These are phyloP conservation scores for Eucalyptus lansdowneana DNA, from an alignment of 345 rosid species.

Conservation along the genomic window DNA sequence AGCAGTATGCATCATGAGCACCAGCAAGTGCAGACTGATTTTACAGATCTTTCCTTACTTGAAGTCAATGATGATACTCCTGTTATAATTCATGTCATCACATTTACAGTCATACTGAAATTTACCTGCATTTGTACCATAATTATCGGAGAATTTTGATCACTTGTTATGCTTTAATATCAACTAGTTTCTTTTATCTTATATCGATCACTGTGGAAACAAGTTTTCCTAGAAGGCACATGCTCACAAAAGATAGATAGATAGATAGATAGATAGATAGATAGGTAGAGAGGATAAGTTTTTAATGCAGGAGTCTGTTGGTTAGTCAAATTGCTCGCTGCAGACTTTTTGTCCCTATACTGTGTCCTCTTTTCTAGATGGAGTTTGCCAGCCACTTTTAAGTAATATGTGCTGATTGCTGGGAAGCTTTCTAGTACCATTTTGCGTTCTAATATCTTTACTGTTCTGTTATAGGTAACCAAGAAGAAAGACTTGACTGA, in stretches of 20 bases:
- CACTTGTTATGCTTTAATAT: background rate
- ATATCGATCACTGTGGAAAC: background rate
- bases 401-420: background rate
- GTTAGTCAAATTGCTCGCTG: background rate
- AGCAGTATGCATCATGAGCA: background rate
- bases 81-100: background rate
- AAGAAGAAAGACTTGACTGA: conserved; percentile 82
- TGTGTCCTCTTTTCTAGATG: background rate
- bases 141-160: background rate
- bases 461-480: conserved; percentile 48
- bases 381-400: background rate
- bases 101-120: background rate
- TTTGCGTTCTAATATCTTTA: background rate
- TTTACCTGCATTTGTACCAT: background rate
- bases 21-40: background rate
- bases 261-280: background rate
- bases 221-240: background rate
- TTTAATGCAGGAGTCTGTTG: background rate
- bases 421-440: background rate
- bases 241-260: background rate
- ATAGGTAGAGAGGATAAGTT: background rate
- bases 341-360: background rate
- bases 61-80: background rate
- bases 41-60: background rate
- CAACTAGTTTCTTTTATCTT: background rate